These are phyloP conservation scores for Amyloporia xantha DNA, from an alignment of 768 basidiomycete genomes.

Conservation along the genomic window DNA sequence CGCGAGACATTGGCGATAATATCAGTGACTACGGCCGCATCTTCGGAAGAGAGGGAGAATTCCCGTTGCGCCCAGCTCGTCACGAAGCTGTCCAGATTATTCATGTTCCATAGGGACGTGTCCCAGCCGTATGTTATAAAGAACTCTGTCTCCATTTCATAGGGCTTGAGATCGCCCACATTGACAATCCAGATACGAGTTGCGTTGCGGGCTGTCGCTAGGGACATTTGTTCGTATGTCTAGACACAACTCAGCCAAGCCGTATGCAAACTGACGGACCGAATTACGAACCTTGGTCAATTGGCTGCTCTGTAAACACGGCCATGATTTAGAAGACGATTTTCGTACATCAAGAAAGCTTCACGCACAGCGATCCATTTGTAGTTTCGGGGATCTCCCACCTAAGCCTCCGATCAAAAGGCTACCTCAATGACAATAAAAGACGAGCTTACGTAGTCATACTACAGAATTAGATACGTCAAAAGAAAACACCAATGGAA, in stretches of 20 bases:
- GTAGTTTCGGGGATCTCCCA: conserved; percentile 60
- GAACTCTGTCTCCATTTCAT: conserved; percentile 65
- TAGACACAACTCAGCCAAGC: too few species aligned
- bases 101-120: conserved; percentile 44
- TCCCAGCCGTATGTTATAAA: conserved; percentile 63
- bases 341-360: too few species aligned
- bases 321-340: too few species aligned
- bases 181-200: conserved; percentile 64
- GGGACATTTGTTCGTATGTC: conserved; percentile 65
- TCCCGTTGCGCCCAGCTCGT: conserved; percentile 57
- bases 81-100: conserved; percentile 49
- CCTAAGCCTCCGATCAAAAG: conserved; percentile 26
- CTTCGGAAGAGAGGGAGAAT: conserved; percentile 39
- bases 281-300: conserved; percentile 36
- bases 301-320: conserved; percentile 41
- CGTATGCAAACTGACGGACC: neutral
- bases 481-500: neutral
- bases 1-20: conserved; percentile 52
- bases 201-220: conserved; percentile 53
- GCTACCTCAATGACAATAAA: neutral
- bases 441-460: conserved; percentile 38
- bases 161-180: conserved; percentile 71
- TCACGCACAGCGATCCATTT: conserved; percentile 64
- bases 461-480: conserved; percentile 19
- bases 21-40: conserved; percentile 38